These are phyloP conservation scores for Aspergillus texensis DNA, from an alignment of 2,329 filamentous ascomycete genomes.

Conservation along the genomic window DNA sequence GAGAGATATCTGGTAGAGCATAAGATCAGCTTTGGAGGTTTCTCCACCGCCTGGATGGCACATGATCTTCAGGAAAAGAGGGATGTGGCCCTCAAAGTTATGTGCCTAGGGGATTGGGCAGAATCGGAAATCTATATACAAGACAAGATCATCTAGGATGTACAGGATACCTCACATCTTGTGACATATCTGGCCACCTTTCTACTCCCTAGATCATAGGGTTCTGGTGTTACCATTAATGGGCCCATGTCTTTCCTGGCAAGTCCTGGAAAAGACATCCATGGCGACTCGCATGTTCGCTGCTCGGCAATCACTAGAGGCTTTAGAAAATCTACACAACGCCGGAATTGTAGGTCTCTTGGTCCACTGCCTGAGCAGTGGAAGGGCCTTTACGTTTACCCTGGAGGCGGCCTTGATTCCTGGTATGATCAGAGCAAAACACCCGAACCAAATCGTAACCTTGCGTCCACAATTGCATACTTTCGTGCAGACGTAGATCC, in stretches of 20 bases:
- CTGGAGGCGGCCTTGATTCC: too few species aligned
- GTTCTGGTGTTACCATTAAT: conserved; percentile 26
- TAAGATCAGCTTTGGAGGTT: conserved; percentile 28
- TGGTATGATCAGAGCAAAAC: too few species aligned
- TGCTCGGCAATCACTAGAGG: conserved; percentile 29
- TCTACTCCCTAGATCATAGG: conserved; percentile 18
- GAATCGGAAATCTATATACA: conserved; percentile 24
- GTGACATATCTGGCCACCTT: conserved; percentile 25
- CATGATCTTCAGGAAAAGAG: conserved; percentile 23
- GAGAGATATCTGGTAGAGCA: conserved; percentile 28
- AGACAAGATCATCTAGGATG: conserved; percentile 22
- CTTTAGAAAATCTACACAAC: conserved; percentile 28
- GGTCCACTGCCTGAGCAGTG: too few species aligned
- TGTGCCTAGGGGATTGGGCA: conserved; percentile 19
- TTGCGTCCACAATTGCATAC: too few species aligned
- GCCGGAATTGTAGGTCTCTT: conserved; percentile 24
- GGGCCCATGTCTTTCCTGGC: conserved; percentile 22
- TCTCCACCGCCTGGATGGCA: conserved; percentile 32
- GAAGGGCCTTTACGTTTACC: too few species aligned
- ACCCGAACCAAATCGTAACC: too few species aligned
- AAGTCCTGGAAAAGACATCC: conserved; percentile 13
- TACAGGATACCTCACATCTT: conserved; percentile 22
- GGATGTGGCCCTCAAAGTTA: conserved; percentile 29
- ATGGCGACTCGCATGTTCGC: conserved; percentile 31
- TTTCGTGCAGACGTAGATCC: too few species aligned